Conservation (phyloP, 2,329 filamentous ascomycete species). For the Sporothrix euskadiensis region DNA sequence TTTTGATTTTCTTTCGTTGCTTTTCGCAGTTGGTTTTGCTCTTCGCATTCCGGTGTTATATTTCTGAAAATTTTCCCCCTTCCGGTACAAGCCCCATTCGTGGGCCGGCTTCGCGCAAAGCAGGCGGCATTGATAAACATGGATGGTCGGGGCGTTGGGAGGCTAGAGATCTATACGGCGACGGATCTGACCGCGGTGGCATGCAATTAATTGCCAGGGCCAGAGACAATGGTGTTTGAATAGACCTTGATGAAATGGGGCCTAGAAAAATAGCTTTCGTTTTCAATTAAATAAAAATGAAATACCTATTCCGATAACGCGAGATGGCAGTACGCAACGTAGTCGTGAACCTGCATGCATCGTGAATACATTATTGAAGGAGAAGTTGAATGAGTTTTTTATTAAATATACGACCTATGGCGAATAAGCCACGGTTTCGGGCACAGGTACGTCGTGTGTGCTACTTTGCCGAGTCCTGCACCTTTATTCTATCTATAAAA, state of each 20-base stretch:
- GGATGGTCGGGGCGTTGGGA: conserved; percentile 17
- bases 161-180: neutral
- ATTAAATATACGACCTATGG: neutral
- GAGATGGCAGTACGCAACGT: neutral
- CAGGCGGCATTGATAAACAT: neutral
- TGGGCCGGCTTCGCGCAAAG: neutral
- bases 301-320: neutral
- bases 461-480: neutral
- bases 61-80: neutral
- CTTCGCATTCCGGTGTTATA: conserved; percentile 12
- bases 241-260: neutral
- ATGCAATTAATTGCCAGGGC: neutral
- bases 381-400: neutral
- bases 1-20: neutral
- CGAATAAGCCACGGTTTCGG: no score
- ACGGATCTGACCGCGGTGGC: neutral
- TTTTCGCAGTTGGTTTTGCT: neutral
- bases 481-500: neutral
- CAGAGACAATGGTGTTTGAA: neutral
- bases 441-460: no score
- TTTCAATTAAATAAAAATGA: neutral
- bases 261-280: neutral
- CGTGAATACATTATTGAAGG: neutral
- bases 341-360: neutral
- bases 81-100: neutral